Evolutionary conservation across 495 filamentous ascomycete genomes (phyloP).

Genomic region (Neurospora sp.): DNA sequence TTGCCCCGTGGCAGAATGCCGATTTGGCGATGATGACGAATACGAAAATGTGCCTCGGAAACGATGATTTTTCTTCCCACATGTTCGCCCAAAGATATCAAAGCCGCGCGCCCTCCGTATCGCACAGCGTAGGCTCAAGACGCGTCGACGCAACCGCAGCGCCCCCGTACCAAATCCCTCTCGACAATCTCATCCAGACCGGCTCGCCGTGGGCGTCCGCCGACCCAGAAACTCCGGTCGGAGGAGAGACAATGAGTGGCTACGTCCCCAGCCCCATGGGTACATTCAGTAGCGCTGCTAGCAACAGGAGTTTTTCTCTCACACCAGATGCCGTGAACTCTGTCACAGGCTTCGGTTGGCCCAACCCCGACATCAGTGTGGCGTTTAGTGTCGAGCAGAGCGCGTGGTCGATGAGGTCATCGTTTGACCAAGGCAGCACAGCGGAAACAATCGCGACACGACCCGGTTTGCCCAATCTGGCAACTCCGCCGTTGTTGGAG

Average conservation of each 20-base stretch:
- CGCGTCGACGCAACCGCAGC: neutral
- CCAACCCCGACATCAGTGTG: neutral
- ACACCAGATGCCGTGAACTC: neutral
- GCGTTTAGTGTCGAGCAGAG: neutral
- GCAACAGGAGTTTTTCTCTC: neutral
- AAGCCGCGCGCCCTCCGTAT: neutral
- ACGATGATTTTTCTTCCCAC: neutral
- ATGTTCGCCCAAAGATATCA: neutral
- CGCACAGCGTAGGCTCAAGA: neutral
- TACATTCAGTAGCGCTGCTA: neutral
- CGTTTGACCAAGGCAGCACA: neutral
- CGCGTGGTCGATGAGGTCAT: neutral
- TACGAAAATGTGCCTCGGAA: neutral
- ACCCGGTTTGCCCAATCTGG: neutral
- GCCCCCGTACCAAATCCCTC: neutral
- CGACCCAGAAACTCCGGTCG: neutral
- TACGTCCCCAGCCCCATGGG: neutral
- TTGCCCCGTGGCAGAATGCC: neutral
- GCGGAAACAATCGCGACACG: neutral
- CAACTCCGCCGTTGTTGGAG: neutral
- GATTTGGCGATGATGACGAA: neutral
- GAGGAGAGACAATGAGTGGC: neutral
- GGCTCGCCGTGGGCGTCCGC: neutral
- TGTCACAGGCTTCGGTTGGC: neutral
- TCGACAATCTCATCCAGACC: neutral